Percentiles rank a stretch among this genome's conserved stretches.
These are phyloP conservation scores for Malus orientalis DNA, from an alignment of 306 rosid species.

Conservation along the genomic window DNA sequence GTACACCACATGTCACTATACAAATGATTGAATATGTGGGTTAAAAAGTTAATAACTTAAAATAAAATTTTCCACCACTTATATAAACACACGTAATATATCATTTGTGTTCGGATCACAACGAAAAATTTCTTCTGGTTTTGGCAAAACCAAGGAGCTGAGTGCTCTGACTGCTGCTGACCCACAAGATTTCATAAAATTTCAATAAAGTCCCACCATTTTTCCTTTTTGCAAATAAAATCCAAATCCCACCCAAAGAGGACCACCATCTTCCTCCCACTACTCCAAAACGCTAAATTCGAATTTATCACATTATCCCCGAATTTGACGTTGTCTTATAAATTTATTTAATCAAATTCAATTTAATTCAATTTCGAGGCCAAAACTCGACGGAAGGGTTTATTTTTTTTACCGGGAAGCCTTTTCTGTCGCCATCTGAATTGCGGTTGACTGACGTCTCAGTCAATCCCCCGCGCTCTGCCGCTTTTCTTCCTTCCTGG, in stretches of 20 bases:
- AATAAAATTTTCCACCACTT: too few species aligned
- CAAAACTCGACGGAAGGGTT: neutral
- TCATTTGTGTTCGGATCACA: rapidly evolving
- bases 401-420: neutral
- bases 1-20: too few species aligned
- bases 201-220: neutral
- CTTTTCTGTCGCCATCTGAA: neutral
- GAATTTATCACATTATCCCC: neutral
- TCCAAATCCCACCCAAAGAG: neutral
- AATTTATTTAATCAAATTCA: neutral
- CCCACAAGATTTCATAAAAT: neutral
- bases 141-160: conserved; percentile 16
- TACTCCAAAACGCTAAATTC: neutral
- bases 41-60: too few species aligned
- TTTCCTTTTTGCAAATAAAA: neutral
- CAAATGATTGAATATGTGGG: too few species aligned
- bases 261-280: neutral
- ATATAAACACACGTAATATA: too few species aligned
- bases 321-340: neutral
- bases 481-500: neutral
- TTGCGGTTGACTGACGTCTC: conserved; percentile 2
- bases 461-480: neutral
- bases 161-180: neutral
- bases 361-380: neutral
- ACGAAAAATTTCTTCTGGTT: neutral